phyloP scores from a whole-genome alignment of 768 basidiomycete species.

The Xerocomus spinulosus region DNA sequence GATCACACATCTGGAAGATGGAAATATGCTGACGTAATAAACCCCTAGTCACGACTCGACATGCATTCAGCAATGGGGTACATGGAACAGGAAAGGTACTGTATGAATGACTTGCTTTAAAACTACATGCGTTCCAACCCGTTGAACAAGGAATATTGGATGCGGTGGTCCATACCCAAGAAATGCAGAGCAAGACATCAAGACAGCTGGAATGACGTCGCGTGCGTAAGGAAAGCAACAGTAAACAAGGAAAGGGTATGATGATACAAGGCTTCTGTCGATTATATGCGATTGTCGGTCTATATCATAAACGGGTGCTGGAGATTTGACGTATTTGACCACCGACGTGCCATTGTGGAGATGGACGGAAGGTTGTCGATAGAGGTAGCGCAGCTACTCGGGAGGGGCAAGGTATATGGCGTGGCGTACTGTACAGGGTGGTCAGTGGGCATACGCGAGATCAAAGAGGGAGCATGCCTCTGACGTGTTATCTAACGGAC shows the following conservation, averaged over 20 bases:
- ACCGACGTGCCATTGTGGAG: conserved; percentile 34
- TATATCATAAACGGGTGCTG: conserved; percentile 35
- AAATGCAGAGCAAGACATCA: conserved; percentile 27
- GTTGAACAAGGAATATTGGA: conserved; percentile 19
- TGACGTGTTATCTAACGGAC: conserved; percentile 22
- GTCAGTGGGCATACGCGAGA: conserved; percentile 2
- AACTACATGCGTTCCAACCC: conserved; percentile 33
- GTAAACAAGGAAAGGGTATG: too few species aligned
- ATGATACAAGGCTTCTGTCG: conserved; percentile 16
- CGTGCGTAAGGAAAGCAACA: too few species aligned
- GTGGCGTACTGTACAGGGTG: conserved; percentile 15
- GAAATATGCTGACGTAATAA: background rate
- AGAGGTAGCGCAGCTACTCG: conserved; percentile 28
- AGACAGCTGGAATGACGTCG: conserved; percentile 12
- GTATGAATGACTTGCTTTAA: conserved; percentile 26
- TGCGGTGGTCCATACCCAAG: conserved; percentile 31
- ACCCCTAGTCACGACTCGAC: too few species aligned
- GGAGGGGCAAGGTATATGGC: conserved; percentile 22
- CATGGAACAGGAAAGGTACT: too few species aligned
- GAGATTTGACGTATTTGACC: conserved; percentile 32
- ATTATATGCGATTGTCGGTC: conserved; percentile 10
- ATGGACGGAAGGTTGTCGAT: conserved; percentile 33
- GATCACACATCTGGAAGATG: too few species aligned
- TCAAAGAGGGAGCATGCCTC: conserved; percentile 19
- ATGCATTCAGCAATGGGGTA: too few species aligned